phyloP scores from a whole-genome alignment of 31 red algal genomes.

The Asparagopsis taxiformis region DNA sequence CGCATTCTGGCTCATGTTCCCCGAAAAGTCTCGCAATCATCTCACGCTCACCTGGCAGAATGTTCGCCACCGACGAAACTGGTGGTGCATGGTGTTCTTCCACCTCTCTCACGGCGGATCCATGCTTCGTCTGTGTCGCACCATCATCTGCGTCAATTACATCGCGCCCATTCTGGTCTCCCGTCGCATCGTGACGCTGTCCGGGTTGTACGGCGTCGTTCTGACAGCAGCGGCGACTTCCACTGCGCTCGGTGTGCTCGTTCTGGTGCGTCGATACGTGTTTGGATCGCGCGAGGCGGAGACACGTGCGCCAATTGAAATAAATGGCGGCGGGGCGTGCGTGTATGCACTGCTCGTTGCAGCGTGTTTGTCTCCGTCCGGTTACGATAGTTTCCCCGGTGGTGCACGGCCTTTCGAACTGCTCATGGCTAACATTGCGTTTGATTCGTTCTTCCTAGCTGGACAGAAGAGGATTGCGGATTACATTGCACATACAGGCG shows the following conservation, averaged over 20 bases:
- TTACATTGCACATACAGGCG: conserved; percentile 72
- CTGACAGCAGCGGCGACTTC: conserved; percentile 64
- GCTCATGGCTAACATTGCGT: conserved; percentile 70
- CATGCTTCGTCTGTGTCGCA: conserved; percentile 52
- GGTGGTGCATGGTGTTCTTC: conserved; percentile 64
- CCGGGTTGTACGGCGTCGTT: conserved; percentile 63
- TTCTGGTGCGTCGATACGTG: conserved; percentile 45
- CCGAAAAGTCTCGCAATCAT: conserved; percentile 18
- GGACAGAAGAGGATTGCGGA: conserved; percentile 70
- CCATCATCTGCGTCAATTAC: conserved; percentile 39
- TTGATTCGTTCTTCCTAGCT: conserved; percentile 70
- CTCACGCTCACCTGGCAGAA: conserved; percentile 71
- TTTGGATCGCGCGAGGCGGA: conserved; percentile 8
- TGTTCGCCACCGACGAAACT: conserved; percentile 19
- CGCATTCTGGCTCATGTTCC: conserved; percentile 55
- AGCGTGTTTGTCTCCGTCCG: conserved; percentile 35
- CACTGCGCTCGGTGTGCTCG: conserved; percentile 54
- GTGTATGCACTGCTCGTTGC: conserved; percentile 67
- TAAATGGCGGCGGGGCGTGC: conserved; percentile 67
- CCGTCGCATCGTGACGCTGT: conserved; percentile 28
- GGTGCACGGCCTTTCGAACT: conserved; percentile 62
- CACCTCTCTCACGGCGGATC: conserved; percentile 71
- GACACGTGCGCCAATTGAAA: conserved; percentile 48
- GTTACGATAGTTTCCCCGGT: conserved; percentile 24
- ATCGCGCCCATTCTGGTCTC: conserved; percentile 57